phyloP scores from a whole-genome alignment of 331 rosid species.

The Cucumis variabilis region DNA sequence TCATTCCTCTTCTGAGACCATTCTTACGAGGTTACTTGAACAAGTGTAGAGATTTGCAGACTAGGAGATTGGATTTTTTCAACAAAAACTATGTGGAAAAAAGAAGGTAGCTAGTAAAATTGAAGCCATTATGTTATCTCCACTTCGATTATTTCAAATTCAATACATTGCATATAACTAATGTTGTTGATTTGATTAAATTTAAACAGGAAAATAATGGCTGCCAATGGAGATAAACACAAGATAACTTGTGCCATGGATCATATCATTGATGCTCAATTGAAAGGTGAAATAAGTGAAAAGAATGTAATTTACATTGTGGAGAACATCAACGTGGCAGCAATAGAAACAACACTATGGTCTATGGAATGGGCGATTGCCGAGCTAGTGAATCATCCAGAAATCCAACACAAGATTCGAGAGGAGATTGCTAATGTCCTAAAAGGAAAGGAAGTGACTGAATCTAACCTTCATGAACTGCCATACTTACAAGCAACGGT shows the following conservation, averaged over 20 bases:
- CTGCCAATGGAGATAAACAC: slow-evolving; percentile 66
- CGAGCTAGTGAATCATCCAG: slow-evolving; percentile 13
- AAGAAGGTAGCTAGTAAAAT: slow-evolving; percentile 54
- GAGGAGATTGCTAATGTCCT: slow-evolving; percentile 63
- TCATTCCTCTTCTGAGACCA: slow-evolving; percentile 78
- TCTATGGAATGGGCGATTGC: slow-evolving; percentile 34
- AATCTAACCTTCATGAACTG: slow-evolving; percentile 67
- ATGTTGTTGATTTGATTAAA: not conserved
- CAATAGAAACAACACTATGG: slow-evolving; percentile 16
- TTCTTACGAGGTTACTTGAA: slow-evolving; percentile 75
- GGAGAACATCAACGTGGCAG: slow-evolving; percentile 66
- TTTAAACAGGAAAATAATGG: slow-evolving; percentile 60
- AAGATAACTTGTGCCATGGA: slow-evolving; percentile 84
- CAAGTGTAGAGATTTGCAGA: slow-evolving; percentile 76
- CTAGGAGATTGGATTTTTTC: slow-evolving; percentile 69
- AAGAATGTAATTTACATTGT: slow-evolving; percentile 75
- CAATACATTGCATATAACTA: not conserved
- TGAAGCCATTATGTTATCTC: not conserved
- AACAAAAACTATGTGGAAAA: slow-evolving; percentile 57
- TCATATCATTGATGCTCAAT: slow-evolving; percentile 55
- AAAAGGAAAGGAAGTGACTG: slow-evolving; percentile 58
- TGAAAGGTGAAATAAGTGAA: slow-evolving; percentile 53
- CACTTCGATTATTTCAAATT: not conserved
- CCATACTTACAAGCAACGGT: slow-evolving; percentile 79
- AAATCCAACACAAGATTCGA: slow-evolving; percentile 50